Evolutionary conservation across 1,139 yeast species (phyloP), one percentile per base, ranked within the genome.

Genomic region (Pichia sp.): DNA sequence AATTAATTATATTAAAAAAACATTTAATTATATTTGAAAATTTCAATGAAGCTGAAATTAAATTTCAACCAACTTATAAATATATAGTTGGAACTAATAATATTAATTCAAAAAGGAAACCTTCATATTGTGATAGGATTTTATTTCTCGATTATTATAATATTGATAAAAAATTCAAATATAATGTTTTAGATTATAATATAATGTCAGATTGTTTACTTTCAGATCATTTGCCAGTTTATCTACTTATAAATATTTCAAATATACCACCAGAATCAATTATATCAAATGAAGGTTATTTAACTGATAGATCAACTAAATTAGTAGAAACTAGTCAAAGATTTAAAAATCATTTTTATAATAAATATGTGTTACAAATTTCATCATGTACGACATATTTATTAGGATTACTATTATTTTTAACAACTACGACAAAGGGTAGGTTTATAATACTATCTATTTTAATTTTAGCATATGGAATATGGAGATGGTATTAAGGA

Each of bases 121-220:
- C 96, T 0, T 82, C 95, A 4, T 89, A 96, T 95, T 87, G 96
- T 62, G 97, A 89, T 60, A 67, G 97, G 42, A 76, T 89, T 4
- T 60, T 89, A 38, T 86, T 68, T 56, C 74, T 76, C 48, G 61
- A 71, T 1, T 80, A 80, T 16, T 52, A 51, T 3, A 44, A 48
- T 2, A 56, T n/a, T 22, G 20, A 34, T 3, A 35, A 30, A 20
- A 4, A 23, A 11, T 30, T 27, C 8, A 22, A 37, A 12, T 47
- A 39, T 32, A 27, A 46, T 0, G 30, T 55, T 22, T n/a, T 49
- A 2, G 42, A 56, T 20, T 81, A 82, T 58, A 55, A 65, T 36
- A 67, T 78, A 48, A 59, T 79, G 63, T 61, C 73, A 51, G 48
- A 74, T 63, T 43, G 82, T 62, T 22, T 45, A 6, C 51, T 59